phyloP scores from a whole-genome alignment of 192 early-diverging fungal genomes.

The Coemansia sp. region DNA sequence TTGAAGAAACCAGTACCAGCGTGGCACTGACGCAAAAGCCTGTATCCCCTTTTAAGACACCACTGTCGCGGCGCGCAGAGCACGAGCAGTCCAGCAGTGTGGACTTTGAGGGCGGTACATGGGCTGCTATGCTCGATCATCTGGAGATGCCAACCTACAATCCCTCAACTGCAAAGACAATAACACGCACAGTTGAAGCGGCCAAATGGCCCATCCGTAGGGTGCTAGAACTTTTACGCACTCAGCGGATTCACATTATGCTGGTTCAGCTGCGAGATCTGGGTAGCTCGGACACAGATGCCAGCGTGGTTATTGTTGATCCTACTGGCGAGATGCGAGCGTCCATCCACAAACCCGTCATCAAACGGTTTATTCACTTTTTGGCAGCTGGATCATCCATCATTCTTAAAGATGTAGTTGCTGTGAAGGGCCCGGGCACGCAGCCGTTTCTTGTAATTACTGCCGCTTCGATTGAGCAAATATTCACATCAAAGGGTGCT shows the following conservation, averaged over 20 bases:
- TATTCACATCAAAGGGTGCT: constrained; percentile 31
- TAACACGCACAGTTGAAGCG: constrained; percentile 2
- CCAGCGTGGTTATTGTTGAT: constrained; percentile 36
- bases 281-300: constrained; percentile 27
- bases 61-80: constrained; percentile 12
- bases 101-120: constrained; percentile 49
- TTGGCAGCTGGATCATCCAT: constrained; percentile 36
- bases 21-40: constrained; percentile 25
- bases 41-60: constrained; percentile 31
- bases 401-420: constrained; percentile 40
- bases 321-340: constrained; percentile 49
- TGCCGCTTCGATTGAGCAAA: constrained; percentile 36
- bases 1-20: not conserved
- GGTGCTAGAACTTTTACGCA: constrained; percentile 19
- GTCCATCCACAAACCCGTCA: constrained; percentile 39
- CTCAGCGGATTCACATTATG: constrained; percentile 31
- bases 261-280: constrained; percentile 48
- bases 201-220: constrained; percentile 36
- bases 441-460: constrained; percentile 45
- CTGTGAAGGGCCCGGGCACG: constrained; percentile 25
- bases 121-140: constrained; percentile 44
- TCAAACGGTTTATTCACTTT: constrained; percentile 23
- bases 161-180: constrained; percentile 16
- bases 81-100: constrained; percentile 19
- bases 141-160: constrained; percentile 34